Base-by-base conservation (phyloP, 2,329 filamentous ascomycete species). In the Cercospora beticola region DNA sequence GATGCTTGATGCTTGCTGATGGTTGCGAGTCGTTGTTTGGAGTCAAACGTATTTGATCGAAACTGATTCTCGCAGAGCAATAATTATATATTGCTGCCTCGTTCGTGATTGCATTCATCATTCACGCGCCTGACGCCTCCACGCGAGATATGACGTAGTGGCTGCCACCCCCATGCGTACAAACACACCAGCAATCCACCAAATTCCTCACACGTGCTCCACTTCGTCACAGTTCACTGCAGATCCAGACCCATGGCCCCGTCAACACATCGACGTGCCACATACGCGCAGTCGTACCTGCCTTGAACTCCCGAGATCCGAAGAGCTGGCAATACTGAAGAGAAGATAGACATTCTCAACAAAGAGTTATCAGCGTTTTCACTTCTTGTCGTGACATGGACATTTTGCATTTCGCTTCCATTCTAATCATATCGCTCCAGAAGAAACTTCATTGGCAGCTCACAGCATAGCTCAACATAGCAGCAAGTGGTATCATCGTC, bases 141-240 rank as follows among this genome's bases (percentile, higher is more conserved):
- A 59, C 56, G 56, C 8, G 56, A 36, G n/a, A 10, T 14, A 59
- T 59, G 56, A 59, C 56, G 56, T 36, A 59, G 56, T 36, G 56
- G 21, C 30, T 5, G 10, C 28, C 30, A n/a, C 31, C 18, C 31
- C 23, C 18, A 21, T 36, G 31, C 56, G n/a, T 10, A n/a, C 28
- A 21, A n/a, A 10, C 10, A 21, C 56, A 59, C 56, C 56, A 59
- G 26, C 26, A 21, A 59, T 23, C 56, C 56, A 23, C 56, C 30
- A 31, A 18, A 21, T 58, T 58, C 56, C 28, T 52, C 61, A 63
- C 61, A 52, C 61, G n/a, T 54, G 61, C 56, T 59, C 56, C 56
- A 59, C 56, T 36, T 59, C n/a, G 56, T 36, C 9, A 59, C 56
- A 59, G 56, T 30, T 23, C 14, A 10, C n/a, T 28, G 59, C 59